Evolutionary conservation across 352 stramenopile species (phyloP).

Genomic region (Phytopythium ostracodes): DNA sequence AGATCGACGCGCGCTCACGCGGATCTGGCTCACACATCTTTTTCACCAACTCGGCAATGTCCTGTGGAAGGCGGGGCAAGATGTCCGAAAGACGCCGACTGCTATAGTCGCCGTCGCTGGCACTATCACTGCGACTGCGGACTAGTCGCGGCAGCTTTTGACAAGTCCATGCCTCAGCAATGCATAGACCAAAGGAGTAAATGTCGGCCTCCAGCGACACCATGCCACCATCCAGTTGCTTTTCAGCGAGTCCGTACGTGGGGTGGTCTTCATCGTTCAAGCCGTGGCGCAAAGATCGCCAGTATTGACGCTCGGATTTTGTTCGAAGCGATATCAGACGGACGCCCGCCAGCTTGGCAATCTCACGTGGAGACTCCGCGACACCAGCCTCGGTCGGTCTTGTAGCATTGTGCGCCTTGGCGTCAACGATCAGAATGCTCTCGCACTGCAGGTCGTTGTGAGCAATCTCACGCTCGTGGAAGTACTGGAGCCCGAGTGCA

Average conservation of each 20-base stretch:
- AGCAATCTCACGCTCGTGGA: slow-evolving; percentile 30
- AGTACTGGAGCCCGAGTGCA: slow-evolving; percentile 25
- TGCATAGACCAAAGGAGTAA: slow-evolving; percentile 24
- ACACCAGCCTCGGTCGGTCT: background rate
- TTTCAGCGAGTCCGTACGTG: background rate
- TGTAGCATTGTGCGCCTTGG: slow-evolving; percentile 8
- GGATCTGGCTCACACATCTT: slow-evolving; percentile 22
- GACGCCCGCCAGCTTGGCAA: slow-evolving; percentile 22
- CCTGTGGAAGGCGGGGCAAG: background rate
- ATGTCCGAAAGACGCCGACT: background rate
- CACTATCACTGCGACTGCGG: background rate
- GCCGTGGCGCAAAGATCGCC: background rate
- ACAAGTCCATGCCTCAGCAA: slow-evolving; percentile 12
- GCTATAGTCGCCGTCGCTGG: background rate
- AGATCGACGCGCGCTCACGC: slow-evolving; percentile 14
- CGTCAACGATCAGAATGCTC: slow-evolving; percentile 20
- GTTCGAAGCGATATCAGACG: slow-evolving; percentile 11
- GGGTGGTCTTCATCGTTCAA: background rate
- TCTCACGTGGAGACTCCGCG: slow-evolving; percentile 4
- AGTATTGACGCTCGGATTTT: background rate
- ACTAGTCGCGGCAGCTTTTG: background rate
- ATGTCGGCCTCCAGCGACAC: slow-evolving; percentile 23
- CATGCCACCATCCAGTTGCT: background rate
- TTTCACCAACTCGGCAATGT: slow-evolving; percentile 15
- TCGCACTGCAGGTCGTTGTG: slow-evolving; percentile 16